These are phyloP conservation scores for Fusarium sp. DNA, from an alignment of 2,329 filamentous ascomycete genomes.

Conservation along the genomic window DNA sequence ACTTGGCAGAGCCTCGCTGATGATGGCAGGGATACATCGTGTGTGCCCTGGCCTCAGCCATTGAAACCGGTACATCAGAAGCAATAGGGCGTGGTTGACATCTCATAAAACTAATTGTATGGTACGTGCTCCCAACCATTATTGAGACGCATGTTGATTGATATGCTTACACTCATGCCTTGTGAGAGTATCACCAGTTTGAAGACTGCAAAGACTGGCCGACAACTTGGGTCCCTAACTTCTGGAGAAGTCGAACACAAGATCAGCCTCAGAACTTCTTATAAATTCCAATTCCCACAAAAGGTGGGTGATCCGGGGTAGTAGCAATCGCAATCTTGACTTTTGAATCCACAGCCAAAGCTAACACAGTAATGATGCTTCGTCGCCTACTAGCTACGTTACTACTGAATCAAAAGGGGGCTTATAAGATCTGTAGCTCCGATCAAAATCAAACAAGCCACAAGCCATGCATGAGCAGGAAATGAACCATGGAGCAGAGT, in stretches of 20 bases:
- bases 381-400: conserved; percentile 12
- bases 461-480: conserved; percentile 19
- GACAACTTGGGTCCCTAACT: not conserved
- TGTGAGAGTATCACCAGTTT: not conserved
- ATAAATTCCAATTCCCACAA: conserved; percentile 12
- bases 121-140: conserved; percentile 16
- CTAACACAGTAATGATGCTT: no score
- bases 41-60: conserved; percentile 28
- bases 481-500: conserved; percentile 29
- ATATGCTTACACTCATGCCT: not conserved
- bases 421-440: conserved; percentile 18
- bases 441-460: conserved; percentile 12
- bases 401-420: conserved; percentile 16
- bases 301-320: conserved; percentile 33
- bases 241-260: not conserved
- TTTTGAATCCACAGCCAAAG: conserved; percentile 20
- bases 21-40: conserved; percentile 24
- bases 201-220: not conserved
- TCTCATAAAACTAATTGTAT: not conserved
- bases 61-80: conserved; percentile 11
- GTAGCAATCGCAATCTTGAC: conserved; percentile 6
- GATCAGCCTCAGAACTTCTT: conserved; percentile 8
- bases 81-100: conserved; percentile 32
- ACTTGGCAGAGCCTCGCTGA: conserved; percentile 20
- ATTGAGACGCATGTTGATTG: not conserved